Conservation (phyloP, 768 basidiomycete genomes). For the Solioccasus polychromus region DNA sequence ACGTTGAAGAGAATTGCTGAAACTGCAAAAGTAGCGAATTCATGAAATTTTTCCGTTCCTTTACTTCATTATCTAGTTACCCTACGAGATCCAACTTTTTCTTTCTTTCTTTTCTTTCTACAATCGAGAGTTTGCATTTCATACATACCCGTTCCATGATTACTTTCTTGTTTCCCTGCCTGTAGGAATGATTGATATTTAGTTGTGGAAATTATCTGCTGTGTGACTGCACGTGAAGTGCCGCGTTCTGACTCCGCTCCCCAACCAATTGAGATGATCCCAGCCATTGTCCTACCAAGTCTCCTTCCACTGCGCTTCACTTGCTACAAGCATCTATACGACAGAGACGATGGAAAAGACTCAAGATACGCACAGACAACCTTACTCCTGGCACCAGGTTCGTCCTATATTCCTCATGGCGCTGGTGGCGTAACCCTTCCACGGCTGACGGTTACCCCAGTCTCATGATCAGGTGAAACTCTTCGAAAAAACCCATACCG, state of each 20-base stretch:
- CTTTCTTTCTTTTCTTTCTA: not conserved
- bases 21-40: conserved; percentile 35
- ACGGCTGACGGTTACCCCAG: conserved; percentile 36
- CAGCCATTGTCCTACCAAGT: conserved; percentile 8
- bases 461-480: conserved; percentile 77
- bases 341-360: conserved; percentile 23
- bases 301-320: conserved; percentile 10
- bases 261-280: conserved; percentile 23
- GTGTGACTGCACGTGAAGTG: conserved; percentile 27
- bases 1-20: conserved; percentile 72
- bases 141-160: conserved; percentile 25
- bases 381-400: conserved; percentile 89
- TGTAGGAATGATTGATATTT: conserved; percentile 30
- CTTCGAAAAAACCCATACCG: conserved; percentile 9
- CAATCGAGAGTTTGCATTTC: no score
- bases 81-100: conserved; percentile 9
- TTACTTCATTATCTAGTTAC: conserved; percentile 9
- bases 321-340: conserved; percentile 12
- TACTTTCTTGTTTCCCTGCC: conserved; percentile 15
- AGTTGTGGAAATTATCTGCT: conserved; percentile 17
- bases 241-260: conserved; percentile 35
- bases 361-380: conserved; percentile 32
- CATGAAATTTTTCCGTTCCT: conserved; percentile 14
- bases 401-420: conserved; percentile 18
- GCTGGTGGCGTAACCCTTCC: conserved; percentile 16